Evolutionary conservation across 169 alveolate genomes (phyloP).

Genomic region (Cyclospora cayetanensis): DNA sequence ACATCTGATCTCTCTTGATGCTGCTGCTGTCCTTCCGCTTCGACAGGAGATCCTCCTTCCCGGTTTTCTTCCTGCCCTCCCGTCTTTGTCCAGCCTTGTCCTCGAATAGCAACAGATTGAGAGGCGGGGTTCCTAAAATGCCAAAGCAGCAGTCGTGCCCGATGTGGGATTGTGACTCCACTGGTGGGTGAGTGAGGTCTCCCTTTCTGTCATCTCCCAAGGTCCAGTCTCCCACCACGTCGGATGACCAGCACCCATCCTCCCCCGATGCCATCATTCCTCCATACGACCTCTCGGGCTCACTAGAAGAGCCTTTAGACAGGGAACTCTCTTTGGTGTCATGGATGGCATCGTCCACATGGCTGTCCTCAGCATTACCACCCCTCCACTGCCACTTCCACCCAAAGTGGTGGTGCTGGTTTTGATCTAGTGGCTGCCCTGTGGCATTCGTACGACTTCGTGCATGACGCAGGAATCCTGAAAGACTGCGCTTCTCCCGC

Average conservation of each 20-base stretch:
- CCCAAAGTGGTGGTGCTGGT: constrained; percentile 17
- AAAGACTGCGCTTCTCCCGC: background rate
- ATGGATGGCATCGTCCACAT: background rate
- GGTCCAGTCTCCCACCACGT: constrained; percentile 50
- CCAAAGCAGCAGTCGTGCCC: constrained; percentile 61
- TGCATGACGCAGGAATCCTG: background rate
- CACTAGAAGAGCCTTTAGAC: background rate
- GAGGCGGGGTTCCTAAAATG: constrained; percentile 34
- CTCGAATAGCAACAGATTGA: constrained; percentile 46
- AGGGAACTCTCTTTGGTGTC: background rate
- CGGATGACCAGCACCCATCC: constrained; percentile 6
- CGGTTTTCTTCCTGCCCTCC: constrained; percentile 19
- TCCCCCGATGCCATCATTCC: background rate
- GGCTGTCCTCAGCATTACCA: constrained; percentile 21
- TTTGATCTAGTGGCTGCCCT: background rate
- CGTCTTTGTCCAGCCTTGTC: background rate
- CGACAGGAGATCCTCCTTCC: too few species aligned
- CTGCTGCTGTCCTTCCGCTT: background rate
- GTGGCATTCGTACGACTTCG: background rate
- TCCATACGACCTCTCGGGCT: background rate
- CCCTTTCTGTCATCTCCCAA: constrained; percentile 34
- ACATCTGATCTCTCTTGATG: constrained; percentile 29
- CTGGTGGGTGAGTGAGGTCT: background rate
- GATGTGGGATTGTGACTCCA: background rate
- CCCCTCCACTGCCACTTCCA: constrained; percentile 27